These are phyloP conservation scores for Naumovozyma castellii DNA, from an alignment of 805 yeast species.

Conservation along the genomic window DNA sequence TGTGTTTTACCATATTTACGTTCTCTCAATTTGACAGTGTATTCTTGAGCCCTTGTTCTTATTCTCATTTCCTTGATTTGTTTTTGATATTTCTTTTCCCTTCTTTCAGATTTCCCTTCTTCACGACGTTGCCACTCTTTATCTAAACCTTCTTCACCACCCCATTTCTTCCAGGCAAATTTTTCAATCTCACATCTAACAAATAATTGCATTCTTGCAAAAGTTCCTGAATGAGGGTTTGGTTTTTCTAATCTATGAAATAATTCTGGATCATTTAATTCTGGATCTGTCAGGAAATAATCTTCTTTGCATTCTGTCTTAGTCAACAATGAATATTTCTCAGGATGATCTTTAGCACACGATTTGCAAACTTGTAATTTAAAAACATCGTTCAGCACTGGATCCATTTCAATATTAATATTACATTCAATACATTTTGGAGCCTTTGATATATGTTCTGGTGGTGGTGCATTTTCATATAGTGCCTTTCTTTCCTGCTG, in stretches of 20 bases:
- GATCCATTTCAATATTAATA: slow-evolving; percentile 66
- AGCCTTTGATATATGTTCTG: slow-evolving; percentile 59
- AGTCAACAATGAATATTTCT: slow-evolving; percentile 81
- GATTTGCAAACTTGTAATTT: slow-evolving; percentile 65
- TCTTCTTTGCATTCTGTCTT: slow-evolving; percentile 94
- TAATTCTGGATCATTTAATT: slow-evolving; percentile 58
- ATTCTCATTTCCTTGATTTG: slow-evolving; percentile 80
- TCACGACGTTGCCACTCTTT: slow-evolving; percentile 87
- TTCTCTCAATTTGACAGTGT: slow-evolving; percentile 58
- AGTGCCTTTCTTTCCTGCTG: slow-evolving; percentile 44
- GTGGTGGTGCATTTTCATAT: slow-evolving; percentile 58
- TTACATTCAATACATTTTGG: slow-evolving; percentile 80
- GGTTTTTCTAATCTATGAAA: slow-evolving; percentile 78
- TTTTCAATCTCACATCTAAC: slow-evolving; percentile 88
- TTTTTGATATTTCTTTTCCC: slow-evolving; percentile 71
- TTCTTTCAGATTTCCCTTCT: slow-evolving; percentile 54
- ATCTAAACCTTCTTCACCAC: slow-evolving; percentile 78
- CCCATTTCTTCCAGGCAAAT: slow-evolving; percentile 91
- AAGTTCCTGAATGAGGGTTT: slow-evolving; percentile 86
- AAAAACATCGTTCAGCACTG: slow-evolving; percentile 59
- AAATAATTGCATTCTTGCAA: slow-evolving; percentile 86
- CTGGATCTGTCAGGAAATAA: slow-evolving; percentile 89
- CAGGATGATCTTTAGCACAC: slow-evolving; percentile 67
- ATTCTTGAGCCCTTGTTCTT: slow-evolving; percentile 86
- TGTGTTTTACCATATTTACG: slow-evolving; percentile 55